These are phyloP conservation scores for Alternaria atra DNA, from an alignment of 2,329 filamentous ascomycete genomes.

Conservation along the genomic window DNA sequence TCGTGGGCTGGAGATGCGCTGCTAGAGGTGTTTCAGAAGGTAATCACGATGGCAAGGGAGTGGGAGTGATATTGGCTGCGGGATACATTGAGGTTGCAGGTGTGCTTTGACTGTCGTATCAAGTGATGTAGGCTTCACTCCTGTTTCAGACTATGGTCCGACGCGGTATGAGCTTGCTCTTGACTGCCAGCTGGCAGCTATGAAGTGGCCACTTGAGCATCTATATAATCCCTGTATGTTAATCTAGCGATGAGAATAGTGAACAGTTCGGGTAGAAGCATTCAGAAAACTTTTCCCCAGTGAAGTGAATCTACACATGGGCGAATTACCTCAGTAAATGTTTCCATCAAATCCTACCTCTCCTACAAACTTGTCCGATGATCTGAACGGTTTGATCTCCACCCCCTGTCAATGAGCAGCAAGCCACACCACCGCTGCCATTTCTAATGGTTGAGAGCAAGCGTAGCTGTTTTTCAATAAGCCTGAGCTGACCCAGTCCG, in stretches of 20 bases:
- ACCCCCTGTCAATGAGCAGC: background rate
- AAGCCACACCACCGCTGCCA: no score
- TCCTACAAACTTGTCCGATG: no score
- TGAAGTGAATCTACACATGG: no score
- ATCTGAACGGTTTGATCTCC: no score
- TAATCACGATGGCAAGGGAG: background rate
- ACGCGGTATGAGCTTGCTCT: background rate
- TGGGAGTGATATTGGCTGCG: background rate
- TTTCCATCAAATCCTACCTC: no score
- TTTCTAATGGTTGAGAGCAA: background rate
- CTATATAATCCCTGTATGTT: no score
- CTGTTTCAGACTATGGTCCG: background rate
- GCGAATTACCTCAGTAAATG: no score
- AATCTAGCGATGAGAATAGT: background rate
- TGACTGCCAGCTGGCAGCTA: background rate
- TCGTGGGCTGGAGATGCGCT: background rate
- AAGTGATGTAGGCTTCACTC: background rate
- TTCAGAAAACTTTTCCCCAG: no score
- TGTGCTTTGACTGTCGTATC: background rate
- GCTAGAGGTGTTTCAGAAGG: background rate
- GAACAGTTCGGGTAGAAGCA: background rate
- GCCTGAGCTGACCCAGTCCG: background rate
- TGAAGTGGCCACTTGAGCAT: background rate
- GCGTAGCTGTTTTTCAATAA: background rate
- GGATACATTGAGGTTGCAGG: fast-evolving